These are phyloP conservation scores for Trichoderma virens DNA, from an alignment of 495 filamentous ascomycete species.

Conservation along the genomic window DNA sequence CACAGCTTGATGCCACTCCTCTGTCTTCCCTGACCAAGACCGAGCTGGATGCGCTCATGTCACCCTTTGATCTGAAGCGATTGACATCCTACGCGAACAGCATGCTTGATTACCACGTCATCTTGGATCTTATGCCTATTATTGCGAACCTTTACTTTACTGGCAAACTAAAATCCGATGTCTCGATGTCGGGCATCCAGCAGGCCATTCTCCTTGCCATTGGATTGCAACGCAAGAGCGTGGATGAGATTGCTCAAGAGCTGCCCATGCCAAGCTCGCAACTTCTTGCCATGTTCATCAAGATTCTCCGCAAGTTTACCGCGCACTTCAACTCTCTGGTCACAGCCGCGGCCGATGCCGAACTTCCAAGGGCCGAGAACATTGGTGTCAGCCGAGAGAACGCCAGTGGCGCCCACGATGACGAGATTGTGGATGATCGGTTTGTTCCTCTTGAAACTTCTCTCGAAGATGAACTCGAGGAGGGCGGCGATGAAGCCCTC, in stretches of 20 bases:
- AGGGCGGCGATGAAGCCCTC: slow-evolving; percentile 71
- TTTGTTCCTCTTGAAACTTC: slow-evolving; percentile 61
- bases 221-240: slow-evolving; percentile 77
- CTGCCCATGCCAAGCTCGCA: slow-evolving; percentile 62
- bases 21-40: slow-evolving; percentile 52
- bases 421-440: slow-evolving; percentile 51
- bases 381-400: slow-evolving; percentile 48
- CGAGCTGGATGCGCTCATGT: slow-evolving; percentile 66
- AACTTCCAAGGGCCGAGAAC: slow-evolving; percentile 52
- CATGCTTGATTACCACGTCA: slow-evolving; percentile 94
- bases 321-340: slow-evolving; percentile 67
- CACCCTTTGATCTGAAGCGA: slow-evolving; percentile 89
- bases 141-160: slow-evolving; percentile 78
- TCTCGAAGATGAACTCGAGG: slow-evolving; percentile 81
- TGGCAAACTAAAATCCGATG: slow-evolving; percentile 53
- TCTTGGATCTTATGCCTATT: slow-evolving; percentile 82
- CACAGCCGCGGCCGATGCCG: slow-evolving; percentile 61
- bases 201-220: slow-evolving; percentile 79
- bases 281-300: slow-evolving; percentile 92
- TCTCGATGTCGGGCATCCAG: slow-evolving; percentile 58
- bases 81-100: slow-evolving; percentile 94
- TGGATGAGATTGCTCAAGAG: slow-evolving; percentile 78
- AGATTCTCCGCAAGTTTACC: slow-evolving; percentile 81
- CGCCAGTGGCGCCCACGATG: slow-evolving; percentile 48
- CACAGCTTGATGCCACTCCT: slow-evolving; percentile 46